Evolutionary conservation across 2,329 filamentous ascomycete species (phyloP).

Genomic region (Arthrobotrys pseudoclavata): DNA sequence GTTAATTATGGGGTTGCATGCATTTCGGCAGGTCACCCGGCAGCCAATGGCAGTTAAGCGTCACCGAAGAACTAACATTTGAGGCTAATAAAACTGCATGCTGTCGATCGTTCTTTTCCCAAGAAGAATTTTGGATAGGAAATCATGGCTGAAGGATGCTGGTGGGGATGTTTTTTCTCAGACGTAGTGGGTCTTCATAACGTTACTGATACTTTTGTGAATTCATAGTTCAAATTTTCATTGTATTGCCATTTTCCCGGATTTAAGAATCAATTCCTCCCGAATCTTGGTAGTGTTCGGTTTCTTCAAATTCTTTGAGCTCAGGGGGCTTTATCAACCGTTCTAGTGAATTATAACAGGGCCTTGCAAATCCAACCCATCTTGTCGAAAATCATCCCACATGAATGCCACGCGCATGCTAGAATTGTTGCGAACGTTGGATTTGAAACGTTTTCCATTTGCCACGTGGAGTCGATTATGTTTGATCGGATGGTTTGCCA

Average conservation of each 20-base stretch:
- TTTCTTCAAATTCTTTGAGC: too few species aligned
- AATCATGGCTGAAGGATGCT: not conserved
- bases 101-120: not conserved
- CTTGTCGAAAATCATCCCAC: not conserved
- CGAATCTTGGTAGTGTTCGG: too few species aligned
- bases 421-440: not conserved
- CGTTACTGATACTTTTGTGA: not conserved
- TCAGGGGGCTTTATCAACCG: too few species aligned
- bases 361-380: not conserved
- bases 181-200: too few species aligned
- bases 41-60: constrained; percentile 3
- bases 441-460: constrained; percentile 3
- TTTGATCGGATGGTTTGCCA: not conserved
- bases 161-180: too few species aligned
- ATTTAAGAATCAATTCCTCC: not conserved
- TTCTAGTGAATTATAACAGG: not conserved
- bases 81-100: not conserved
- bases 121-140: not conserved
- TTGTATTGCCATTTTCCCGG: not conserved
- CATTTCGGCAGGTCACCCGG: not conserved
- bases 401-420: not conserved
- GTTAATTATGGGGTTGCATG: constrained; percentile 3
- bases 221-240: too few species aligned
- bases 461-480: not conserved
- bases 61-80: not conserved